A percentile compares a stretch with the other conserved stretches of the same genome.
Conservation (phyloP, 441 rosid species). For the Macaranga tanarius region DNA sequence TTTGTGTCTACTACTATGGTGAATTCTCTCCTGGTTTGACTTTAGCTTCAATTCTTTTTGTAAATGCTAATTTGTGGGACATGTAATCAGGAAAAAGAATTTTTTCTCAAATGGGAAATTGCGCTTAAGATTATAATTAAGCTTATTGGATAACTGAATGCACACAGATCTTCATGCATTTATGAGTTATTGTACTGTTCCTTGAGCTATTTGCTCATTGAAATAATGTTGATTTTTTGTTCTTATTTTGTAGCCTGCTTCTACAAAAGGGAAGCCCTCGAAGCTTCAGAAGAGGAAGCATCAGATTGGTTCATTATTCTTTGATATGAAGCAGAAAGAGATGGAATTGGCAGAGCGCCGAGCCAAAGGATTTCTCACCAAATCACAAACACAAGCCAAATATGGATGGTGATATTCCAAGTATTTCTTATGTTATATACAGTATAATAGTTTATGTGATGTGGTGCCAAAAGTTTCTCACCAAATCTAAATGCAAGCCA, state of each 20-base stretch:
- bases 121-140: background rate
- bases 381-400: slow-evolving; percentile 88
- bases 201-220: background rate
- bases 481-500: background rate
- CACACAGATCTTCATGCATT: background rate
- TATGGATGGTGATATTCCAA: slow-evolving; percentile 74
- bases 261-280: slow-evolving; percentile 77
- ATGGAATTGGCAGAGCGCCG: slow-evolving; percentile 77
- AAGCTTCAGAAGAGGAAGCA: slow-evolving; percentile 99
- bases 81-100: background rate
- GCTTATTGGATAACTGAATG: background rate
- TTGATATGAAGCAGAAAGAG: slow-evolving; percentile 90
- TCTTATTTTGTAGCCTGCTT: slow-evolving; percentile 52
- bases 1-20: background rate
- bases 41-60: background rate
- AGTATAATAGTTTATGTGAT: background rate
- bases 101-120: background rate
- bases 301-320: slow-evolving; percentile 76
- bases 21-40: background rate
- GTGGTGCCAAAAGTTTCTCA: background rate
- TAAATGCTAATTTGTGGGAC: background rate
- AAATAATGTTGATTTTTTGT: background rate
- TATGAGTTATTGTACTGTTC: background rate
- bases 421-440: background rate
- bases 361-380: slow-evolving; percentile 73